Base-by-base conservation (phyloP, 257 asterid genomes). In the Orobanche coerulescens region DNA sequence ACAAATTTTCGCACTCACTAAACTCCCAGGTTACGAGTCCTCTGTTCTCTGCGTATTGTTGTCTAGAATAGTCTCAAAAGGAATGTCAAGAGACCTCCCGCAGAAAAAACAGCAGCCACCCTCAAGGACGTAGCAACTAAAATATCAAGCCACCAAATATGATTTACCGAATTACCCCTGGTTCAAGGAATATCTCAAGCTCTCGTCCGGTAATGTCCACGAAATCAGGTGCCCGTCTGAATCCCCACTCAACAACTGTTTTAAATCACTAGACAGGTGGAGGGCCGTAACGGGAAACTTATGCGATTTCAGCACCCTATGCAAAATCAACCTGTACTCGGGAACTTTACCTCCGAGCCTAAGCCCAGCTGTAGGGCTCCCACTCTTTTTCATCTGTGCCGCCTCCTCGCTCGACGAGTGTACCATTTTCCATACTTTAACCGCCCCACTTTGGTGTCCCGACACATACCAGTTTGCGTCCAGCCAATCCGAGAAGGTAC, bases 391-490 rank as follows among this genome's bases (percentile, higher is more conserved):
- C 19, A 72, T 52, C 53, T 71, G 78, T 34, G 74, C 53, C 20
- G 80, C 70, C 58, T 79, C 94, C 62, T 83, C 83, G 11, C 74
- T 70, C 11, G 99, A 78, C 64, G 76, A 79, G 75, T 93, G 99
- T 34, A 93, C 88, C 94, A 86, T 80, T 72, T 80, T 87, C 99
- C 99, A 93, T 53, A 93, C 81, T 79, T 93, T 93, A 52, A 89
- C 83, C 5, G 97, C 95, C n/a, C 99, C 99, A 54, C 99, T 93
- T 70, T 89, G 95, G 81, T 93, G 99, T 37, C 99, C 99, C 0
- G 99, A 93, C 57, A 79, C 89, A 26, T 82, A 93, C 99, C 99
- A 93, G 61, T 73, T 76, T 4, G 87, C 78, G 55, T 89, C 90
- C 57, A 68, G 61, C 95, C 97, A 93, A 63, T 93, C 99, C 4